Percentiles rank a stretch among this genome's conserved stretches.
phyloP scores from a whole-genome alignment of 2,329 filamentous ascomycete genomes.

The Hyphodiscus sp. region DNA sequence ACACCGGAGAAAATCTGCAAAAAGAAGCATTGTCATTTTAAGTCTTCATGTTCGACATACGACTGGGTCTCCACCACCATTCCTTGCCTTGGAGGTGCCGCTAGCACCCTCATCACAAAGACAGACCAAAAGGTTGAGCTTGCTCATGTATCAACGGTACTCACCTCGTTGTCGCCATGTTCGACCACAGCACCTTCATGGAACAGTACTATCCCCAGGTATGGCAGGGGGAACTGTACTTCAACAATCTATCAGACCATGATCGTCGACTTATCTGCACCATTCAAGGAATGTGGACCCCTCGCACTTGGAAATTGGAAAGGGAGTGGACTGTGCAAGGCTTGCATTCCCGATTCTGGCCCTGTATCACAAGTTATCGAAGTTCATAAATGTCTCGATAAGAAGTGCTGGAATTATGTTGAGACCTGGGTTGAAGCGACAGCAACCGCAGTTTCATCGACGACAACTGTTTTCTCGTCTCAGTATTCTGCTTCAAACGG shows the following conservation, averaged over 20 bases:
- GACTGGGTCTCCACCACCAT: too few relatives aligned
- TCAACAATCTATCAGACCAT: neutral
- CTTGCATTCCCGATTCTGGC: neutral
- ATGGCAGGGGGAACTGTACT: too few relatives aligned
- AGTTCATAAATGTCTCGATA: slow-evolving; percentile 5
- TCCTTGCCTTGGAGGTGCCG: too few relatives aligned
- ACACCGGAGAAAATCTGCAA: too few relatives aligned
- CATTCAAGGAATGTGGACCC: slow-evolving; percentile 1
- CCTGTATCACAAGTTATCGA: slow-evolving; percentile 3
- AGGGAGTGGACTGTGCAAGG: slow-evolving; percentile 5
- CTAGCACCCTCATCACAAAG: too few relatives aligned
- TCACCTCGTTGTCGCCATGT: too few relatives aligned
- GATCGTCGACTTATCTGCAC: slow-evolving; percentile 1
- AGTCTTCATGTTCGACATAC: too few relatives aligned
- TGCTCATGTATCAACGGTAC: too few relatives aligned
- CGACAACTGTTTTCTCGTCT: neutral
- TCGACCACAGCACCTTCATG: too few relatives aligned
- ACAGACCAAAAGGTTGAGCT: too few relatives aligned
- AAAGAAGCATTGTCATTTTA: too few relatives aligned
- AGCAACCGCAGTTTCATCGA: neutral
- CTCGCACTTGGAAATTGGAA: neutral
- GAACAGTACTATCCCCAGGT: too few relatives aligned
- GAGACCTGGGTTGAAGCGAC: slow-evolving; percentile 10
- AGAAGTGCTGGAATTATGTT: slow-evolving; percentile 2
- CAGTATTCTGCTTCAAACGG: neutral